Evolutionary conservation across 345 rosid genomes (phyloP).

Genomic region (Citrus reticulata): DNA sequence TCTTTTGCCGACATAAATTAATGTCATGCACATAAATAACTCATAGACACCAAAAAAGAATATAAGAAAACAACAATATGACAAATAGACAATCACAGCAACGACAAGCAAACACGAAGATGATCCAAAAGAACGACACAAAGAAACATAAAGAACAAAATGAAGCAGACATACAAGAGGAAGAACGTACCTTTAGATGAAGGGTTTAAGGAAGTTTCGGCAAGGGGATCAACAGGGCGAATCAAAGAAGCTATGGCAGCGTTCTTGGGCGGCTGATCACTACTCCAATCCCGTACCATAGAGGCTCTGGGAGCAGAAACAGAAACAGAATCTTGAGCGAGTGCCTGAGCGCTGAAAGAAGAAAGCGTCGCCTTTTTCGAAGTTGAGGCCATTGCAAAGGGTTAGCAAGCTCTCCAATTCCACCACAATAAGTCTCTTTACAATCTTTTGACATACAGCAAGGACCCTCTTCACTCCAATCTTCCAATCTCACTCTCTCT

Average conservation of each 20-base stretch:
- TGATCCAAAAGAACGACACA: neutral
- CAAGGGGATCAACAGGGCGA: slow-evolving; percentile 61
- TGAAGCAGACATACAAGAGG: neutral
- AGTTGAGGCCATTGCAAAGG: slow-evolving; percentile 96
- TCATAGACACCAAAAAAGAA: neutral
- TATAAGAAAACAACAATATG: neutral
- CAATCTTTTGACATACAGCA: slow-evolving; percentile 98
- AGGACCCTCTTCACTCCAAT: neutral
- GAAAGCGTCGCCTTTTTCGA: slow-evolving; percentile 75
- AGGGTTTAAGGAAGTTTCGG: slow-evolving; percentile 49
- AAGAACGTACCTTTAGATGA: slow-evolving; percentile 49
- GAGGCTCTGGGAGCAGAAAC: slow-evolving; percentile 18
- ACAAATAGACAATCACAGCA: neutral
- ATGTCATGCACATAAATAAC: neutral
- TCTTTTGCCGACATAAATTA: neutral
- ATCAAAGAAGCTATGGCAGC: slow-evolving; percentile 43
- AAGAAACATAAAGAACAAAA: neutral
- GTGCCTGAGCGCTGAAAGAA: slow-evolving; percentile 13
- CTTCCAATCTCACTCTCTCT: neutral
- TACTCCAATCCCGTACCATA: slow-evolving; percentile 39
- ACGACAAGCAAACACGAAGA: slow-evolving; percentile 10
- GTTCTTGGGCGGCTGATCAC: slow-evolving; percentile 38
- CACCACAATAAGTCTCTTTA: slow-evolving; percentile 53
- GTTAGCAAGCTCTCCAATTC: slow-evolving; percentile 78
- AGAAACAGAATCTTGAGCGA: slow-evolving; percentile 2